A percentile compares a stretch with the other conserved stretches of the same genome.
phyloP scores from a whole-genome alignment of 495 filamentous ascomycete genomes.

The Lophiotrema nucula region DNA sequence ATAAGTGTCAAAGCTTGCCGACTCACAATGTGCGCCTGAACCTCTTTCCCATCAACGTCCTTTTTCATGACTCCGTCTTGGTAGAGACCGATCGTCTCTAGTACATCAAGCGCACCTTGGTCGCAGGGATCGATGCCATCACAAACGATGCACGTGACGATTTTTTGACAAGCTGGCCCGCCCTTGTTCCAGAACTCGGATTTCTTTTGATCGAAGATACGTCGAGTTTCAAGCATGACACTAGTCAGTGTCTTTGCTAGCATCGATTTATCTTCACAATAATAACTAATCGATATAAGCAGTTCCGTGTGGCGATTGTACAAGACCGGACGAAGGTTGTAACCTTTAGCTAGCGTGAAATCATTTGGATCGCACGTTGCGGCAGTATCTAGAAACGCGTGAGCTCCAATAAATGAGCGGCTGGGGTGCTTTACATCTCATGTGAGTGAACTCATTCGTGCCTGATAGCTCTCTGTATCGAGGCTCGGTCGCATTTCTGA shows the following conservation, averaged over 20 bases:
- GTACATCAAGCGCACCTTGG: conserved; percentile 88
- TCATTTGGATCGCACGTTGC: conserved; percentile 98
- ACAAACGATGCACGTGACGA: conserved; percentile 95
- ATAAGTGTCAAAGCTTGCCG: too few species aligned
- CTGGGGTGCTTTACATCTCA: conserved; percentile 65
- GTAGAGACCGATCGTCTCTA: conserved; percentile 92
- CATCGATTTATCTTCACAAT: conserved; percentile 96
- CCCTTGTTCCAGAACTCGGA: conserved; percentile 99
- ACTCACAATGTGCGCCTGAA: conserved; percentile 89
- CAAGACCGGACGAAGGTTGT: conserved; percentile 96
- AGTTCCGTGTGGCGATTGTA: conserved; percentile 98
- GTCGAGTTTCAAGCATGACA: conserved; percentile 97
- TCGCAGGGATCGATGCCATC: conserved; percentile 98
- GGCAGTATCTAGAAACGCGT: conserved; percentile 74
- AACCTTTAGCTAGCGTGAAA: conserved; percentile 99
- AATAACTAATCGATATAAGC: conserved; percentile 96
- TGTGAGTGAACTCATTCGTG: conserved; percentile 97
- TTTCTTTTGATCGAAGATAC: conserved; percentile 97
- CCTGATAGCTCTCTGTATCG: conserved; percentile 80
- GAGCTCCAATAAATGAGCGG: too few species aligned
- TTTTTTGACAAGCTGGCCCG: conserved; percentile 98
- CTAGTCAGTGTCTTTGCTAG: conserved; percentile 90
- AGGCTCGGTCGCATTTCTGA: conserved; percentile 91
- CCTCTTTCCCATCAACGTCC: conserved; percentile 96
- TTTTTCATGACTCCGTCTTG: conserved; percentile 98